phyloP scores from a whole-genome alignment of 2,329 filamentous ascomycete genomes.

The Aspergillus quadricinctus region DNA sequence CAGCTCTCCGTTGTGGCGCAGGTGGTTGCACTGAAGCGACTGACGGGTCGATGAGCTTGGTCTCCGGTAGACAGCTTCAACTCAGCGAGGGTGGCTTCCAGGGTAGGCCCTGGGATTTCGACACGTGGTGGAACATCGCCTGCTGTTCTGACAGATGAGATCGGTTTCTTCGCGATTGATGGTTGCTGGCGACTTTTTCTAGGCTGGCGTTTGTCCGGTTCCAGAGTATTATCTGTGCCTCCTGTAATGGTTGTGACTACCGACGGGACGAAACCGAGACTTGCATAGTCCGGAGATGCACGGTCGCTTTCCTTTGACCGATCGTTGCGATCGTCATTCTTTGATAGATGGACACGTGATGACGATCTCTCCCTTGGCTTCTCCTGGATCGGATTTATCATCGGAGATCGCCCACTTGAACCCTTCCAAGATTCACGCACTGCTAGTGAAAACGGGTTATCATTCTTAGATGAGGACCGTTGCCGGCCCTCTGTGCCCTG shows the following conservation, averaged over 20 bases:
- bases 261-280: constrained; percentile 23
- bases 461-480: constrained; percentile 38
- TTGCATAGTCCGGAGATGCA: constrained; percentile 23
- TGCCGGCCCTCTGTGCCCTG: constrained; percentile 29
- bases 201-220: constrained; percentile 7
- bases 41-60: constrained; percentile 48
- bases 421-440: constrained; percentile 61
- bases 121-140: constrained; percentile 18
- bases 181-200: constrained; percentile 33
- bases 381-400: constrained; percentile 63
- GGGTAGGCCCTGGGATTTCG: constrained; percentile 22
- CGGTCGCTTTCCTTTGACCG: constrained; percentile 28
- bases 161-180: constrained; percentile 6
- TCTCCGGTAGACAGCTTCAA: constrained; percentile 33
- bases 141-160: constrained; percentile 9
- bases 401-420: constrained; percentile 62
- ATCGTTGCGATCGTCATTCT: constrained; percentile 18
- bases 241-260: constrained; percentile 32
- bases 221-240: constrained; percentile 17
- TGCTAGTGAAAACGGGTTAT: constrained; percentile 38
- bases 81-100: constrained; percentile 29
- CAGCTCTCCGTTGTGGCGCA: constrained; percentile 51
- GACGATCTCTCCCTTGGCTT: constrained; percentile 55
- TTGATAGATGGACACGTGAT: constrained; percentile 39
- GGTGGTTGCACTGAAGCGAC: constrained; percentile 62